A percentile compares a stretch with the other conserved stretches of the same genome.
These are phyloP conservation scores for Fusarium sp. DNA, from an alignment of 2,329 filamentous ascomycete genomes.

Conservation along the genomic window DNA sequence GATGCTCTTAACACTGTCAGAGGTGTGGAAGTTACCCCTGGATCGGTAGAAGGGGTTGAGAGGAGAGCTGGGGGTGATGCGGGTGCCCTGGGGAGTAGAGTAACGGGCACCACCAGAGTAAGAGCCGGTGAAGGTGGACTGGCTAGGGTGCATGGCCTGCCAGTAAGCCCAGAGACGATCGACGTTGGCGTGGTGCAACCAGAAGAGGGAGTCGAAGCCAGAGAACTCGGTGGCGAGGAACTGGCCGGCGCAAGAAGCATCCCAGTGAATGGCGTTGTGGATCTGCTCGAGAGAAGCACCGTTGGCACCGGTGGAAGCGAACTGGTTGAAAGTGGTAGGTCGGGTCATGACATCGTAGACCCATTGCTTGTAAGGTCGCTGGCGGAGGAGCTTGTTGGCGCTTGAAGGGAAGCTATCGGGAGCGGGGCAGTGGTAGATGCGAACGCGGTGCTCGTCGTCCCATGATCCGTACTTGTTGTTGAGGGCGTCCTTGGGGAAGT, in stretches of 20 bases:
- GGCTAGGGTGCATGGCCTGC: conserved; percentile 55
- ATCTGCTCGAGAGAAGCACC: conserved; percentile 57
- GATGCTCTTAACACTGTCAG: conserved; percentile 47
- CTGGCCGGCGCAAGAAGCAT: conserved; percentile 53
- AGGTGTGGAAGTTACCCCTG: conserved; percentile 56
- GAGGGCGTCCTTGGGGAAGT: conserved; percentile 56
- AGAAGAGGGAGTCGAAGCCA: conserved; percentile 60
- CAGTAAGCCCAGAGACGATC: conserved; percentile 72
- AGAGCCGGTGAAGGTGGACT: conserved; percentile 49
- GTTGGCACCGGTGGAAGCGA: conserved; percentile 48
- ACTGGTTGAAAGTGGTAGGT: conserved; percentile 49
- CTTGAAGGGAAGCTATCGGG: conserved; percentile 52
- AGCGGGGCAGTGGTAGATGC: conserved; percentile 55
- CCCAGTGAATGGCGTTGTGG: conserved; percentile 56
- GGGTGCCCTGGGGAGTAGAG: conserved; percentile 53
- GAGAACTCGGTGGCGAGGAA: conserved; percentile 54
- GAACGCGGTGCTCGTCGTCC: conserved; percentile 43
- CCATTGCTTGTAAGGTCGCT: conserved; percentile 51
- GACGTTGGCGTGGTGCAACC: conserved; percentile 66
- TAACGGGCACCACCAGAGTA: conserved; percentile 52
- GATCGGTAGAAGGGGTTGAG: conserved; percentile 62
- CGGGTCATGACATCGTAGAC: conserved; percentile 56
- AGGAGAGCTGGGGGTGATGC: conserved; percentile 56
- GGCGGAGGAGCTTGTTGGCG: conserved; percentile 50
- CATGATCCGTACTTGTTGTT: conserved; percentile 52